Base-by-base conservation (phyloP, 2,329 filamentous ascomycete species). In the Colletotrichum musae region DNA sequence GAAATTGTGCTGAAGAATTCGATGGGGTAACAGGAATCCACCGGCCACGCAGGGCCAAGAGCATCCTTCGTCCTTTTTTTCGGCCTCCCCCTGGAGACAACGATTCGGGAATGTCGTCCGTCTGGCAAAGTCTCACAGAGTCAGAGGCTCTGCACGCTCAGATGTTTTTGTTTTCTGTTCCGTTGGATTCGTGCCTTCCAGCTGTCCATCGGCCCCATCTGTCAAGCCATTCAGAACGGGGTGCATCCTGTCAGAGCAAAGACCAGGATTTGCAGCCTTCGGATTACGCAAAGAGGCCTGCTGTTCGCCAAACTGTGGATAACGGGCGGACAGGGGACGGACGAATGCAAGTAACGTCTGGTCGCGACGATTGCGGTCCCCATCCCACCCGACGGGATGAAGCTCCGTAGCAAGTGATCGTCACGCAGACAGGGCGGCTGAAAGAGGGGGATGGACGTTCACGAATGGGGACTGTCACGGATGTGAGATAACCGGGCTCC, bases 171-270 rank as follows among this genome's bases (percentile, higher is more conserved):
- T 7, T 16, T 16, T 47, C 15, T 16, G 3, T 47, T 47, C 45
- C 7, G 45, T n/a, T n/a, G 9, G 9, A 15, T n/a, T 16, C 6
- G n/a, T 24, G 47, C 47, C n/a, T 24, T 21, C 10, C n/a, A 59
- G 24, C 68, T 70, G 52, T 60, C 62, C 66, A 58, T 26, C 68
- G 39, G 36, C 61, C 28, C 64, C 65, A 54, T 57, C 61, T 54
- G 36, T 7, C 32, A n/a, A n/a, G n/a, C 47, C 18, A 16, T 24
- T 18, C 9, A 4, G 47, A 21, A 18, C 47, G n/a, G 16, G n/a
- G 10, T 21, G n/a, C 10, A 24, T 9, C 10, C n/a, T 18, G 15
- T 18, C 43, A 36, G 32, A 10, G 7, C 7, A 36, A 2, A 36
- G 45, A 36, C 52, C 53, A 45, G 58, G 51, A 50, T 57, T 32